Evolutionary conservation across 306 rosid species (phyloP).

Genomic region (Trichosanthes cucumerina): DNA sequence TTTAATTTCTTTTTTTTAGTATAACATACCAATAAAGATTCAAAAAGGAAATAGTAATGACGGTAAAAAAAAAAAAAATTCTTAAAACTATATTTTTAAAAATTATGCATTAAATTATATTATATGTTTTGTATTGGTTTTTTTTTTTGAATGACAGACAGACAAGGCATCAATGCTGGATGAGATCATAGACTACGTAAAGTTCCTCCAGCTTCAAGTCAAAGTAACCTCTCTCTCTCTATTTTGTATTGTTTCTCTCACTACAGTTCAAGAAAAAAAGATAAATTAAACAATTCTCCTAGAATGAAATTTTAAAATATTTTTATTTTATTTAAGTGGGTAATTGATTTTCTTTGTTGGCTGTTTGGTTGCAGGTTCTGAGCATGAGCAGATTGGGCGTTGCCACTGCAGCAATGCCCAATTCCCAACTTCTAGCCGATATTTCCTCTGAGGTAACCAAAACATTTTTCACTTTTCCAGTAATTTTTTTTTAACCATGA

Average conservation of each 20-base stretch:
- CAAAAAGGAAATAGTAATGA: no score
- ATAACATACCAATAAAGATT: no score
- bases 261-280: background rate
- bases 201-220: conserved; percentile 38
- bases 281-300: background rate
- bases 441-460: conserved; percentile 7
- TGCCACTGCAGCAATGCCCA: conserved; percentile 13
- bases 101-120: no score
- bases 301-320: background rate
- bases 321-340: background rate
- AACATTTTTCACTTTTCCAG: background rate
- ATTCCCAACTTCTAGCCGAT: background rate
- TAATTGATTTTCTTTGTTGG: background rate
- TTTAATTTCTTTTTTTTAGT: no score
- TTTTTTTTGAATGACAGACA: conserved; percentile 25
- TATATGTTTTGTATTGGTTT: no score
- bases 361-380: conserved; percentile 23
- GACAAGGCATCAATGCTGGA: conserved; percentile 41
- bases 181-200: conserved; percentile 41
- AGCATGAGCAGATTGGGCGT: conserved; percentile 25
- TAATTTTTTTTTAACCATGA: background rate
- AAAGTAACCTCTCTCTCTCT: conserved; percentile 22
- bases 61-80: no score
- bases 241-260: background rate
- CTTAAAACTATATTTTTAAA: no score